Percentiles rank a stretch among this genome's conserved stretches.
Conservation (phyloP, 495 filamentous ascomycete species). For the Emericellopsis terricola region DNA sequence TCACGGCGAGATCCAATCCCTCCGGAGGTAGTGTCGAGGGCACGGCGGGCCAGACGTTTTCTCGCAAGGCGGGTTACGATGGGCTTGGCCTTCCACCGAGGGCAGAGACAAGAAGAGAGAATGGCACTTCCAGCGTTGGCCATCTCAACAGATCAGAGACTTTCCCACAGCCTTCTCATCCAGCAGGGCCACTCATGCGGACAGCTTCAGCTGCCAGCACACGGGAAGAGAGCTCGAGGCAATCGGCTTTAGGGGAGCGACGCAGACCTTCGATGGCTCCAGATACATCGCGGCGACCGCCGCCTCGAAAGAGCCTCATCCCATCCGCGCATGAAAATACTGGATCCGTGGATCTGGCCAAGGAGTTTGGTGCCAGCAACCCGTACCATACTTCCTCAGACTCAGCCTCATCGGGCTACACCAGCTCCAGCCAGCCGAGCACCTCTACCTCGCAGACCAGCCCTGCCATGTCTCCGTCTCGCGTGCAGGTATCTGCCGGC, state of each 20-base stretch:
- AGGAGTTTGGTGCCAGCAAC: slow-evolving; percentile 32
- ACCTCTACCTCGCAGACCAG: slow-evolving; percentile 60
- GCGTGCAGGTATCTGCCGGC: slow-evolving; percentile 18
- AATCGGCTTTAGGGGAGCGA: not conserved
- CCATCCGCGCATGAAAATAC: slow-evolving; percentile 7
- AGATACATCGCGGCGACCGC: slow-evolving; percentile 27
- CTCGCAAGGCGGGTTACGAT: slow-evolving; percentile 30
- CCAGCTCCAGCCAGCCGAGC: slow-evolving; percentile 40
- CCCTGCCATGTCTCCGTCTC: slow-evolving; percentile 26
- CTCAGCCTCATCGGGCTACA: slow-evolving; percentile 54
- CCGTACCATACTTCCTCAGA: slow-evolving; percentile 44
- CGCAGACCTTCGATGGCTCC: slow-evolving; percentile 28
- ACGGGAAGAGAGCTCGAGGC: slow-evolving; percentile 17
- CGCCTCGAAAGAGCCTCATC: slow-evolving; percentile 25
- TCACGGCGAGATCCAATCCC: slow-evolving; percentile 22
- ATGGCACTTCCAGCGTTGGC: slow-evolving; percentile 15
- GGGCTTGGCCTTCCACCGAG: slow-evolving; percentile 23
- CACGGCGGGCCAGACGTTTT: slow-evolving; percentile 15
- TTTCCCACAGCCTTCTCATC: slow-evolving; percentile 26
- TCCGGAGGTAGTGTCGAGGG: slow-evolving; percentile 14
- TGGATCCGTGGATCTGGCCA: slow-evolving; percentile 25
- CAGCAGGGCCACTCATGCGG: slow-evolving; percentile 18
- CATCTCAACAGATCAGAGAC: slow-evolving; percentile 34
- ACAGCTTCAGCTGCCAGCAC: slow-evolving; percentile 26
- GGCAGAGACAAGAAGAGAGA: too few species aligned